Base-by-base conservation (phyloP, 1,284 basidiomycete species). In the Stygiomarasmius scandens region DNA sequence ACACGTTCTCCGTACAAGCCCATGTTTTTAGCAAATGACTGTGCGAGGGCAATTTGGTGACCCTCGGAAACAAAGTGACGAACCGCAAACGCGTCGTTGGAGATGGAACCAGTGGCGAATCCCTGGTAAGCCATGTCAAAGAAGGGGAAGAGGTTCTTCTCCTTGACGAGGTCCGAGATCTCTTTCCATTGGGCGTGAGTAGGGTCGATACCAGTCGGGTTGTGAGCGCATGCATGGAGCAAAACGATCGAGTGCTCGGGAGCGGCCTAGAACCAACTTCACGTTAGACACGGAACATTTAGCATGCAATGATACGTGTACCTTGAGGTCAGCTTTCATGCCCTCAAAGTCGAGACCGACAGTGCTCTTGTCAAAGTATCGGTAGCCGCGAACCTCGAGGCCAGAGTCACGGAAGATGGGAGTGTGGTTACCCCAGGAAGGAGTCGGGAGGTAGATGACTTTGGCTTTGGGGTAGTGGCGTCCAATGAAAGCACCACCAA, bases 1-100 rank as follows among this genome's bases (percentile, higher is more conserved):
- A 94, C 93, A 70, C 96, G 93, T 77, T 98, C 96, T 64, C 96
- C 97, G 74, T 99, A 99, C 41, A 99, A 84, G 60, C 97, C 96
- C 84, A 98, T 96, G 81, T 99, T 99, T 84, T 99, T 99, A 55
- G 97, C 97, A 74, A 98, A 99, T 54, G 92, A 95, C 77, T 99
- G 97, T 60, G 89, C 81, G 48, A 95, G 84, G 14, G 93, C 90
- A 63, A 95, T 77, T 68, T 93, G 90, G 76, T 95, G 93, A 43
- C 93, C 93, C 72, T 94, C 79, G 49, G 87, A 80, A 55, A 97
- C 93, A 76, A 99, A 99, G 79, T 97, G 87, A 62, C 97, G 92
- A 58, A 98, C 87, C 27, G 96, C 93, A 73, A 92, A 96, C 5
- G 97, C 97, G 69, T 99, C 97, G 54, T 86, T 87, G 66, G 89